Conservation (phyloP, 2,329 filamentous ascomycete genomes). For the Pseudogymnoascus sp. region DNA sequence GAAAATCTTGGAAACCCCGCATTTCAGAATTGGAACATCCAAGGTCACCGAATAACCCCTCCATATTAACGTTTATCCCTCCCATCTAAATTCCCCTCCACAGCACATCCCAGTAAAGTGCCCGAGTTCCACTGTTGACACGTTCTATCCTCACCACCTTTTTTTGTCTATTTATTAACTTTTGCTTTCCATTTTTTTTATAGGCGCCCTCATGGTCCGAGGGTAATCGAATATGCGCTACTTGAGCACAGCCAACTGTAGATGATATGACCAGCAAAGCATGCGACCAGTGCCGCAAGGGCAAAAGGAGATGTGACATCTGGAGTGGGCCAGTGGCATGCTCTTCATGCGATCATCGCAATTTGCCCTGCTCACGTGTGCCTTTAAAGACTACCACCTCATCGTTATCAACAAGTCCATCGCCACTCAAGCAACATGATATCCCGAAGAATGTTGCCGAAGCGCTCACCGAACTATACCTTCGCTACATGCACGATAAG, state of each 20-base stretch:
- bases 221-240: not conserved
- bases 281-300: not conserved
- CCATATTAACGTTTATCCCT: not conserved
- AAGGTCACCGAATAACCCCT: not conserved
- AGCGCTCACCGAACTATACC: constrained; percentile 23
- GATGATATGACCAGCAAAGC: not conserved
- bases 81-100: not conserved
- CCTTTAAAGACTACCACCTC: not conserved
- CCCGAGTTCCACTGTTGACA: not conserved
- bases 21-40: not conserved
- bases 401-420: not conserved
- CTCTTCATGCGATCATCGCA: not conserved
- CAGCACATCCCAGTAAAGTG: not conserved
- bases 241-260: not conserved
- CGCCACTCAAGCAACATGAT: not conserved
- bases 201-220: not conserved
- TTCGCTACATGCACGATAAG: constrained; percentile 21
- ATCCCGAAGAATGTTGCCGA: not conserved
- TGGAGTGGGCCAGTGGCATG: not conserved
- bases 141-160: not conserved
- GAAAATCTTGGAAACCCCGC: not conserved
- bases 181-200: not conserved
- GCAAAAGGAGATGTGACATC: not conserved
- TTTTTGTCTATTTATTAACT: not conserved
- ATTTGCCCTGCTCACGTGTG: not conserved